These are phyloP conservation scores for Penicillium maclennaniae DNA, from an alignment of 495 filamentous ascomycete species.

Conservation along the genomic window DNA sequence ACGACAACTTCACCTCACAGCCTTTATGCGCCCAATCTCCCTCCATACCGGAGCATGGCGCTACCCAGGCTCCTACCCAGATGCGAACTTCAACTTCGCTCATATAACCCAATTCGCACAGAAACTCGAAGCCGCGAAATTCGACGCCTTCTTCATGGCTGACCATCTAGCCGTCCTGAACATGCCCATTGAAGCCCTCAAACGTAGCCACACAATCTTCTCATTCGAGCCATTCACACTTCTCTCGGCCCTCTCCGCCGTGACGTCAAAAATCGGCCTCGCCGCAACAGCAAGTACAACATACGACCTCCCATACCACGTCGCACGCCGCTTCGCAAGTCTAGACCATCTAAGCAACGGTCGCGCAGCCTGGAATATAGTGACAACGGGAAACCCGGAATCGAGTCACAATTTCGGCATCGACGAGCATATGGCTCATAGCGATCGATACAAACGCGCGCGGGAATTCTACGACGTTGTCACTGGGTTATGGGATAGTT, in stretches of 20 bases:
- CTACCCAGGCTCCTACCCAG: conserved; percentile 51
- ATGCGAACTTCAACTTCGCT: conserved; percentile 57
- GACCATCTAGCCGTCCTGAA: conserved; percentile 56
- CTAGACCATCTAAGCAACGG: conserved; percentile 60
- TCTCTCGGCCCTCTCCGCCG: conserved; percentile 43
- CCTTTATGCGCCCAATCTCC: conserved; percentile 57
- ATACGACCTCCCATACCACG: conserved; percentile 62
- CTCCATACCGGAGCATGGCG: conserved; percentile 58
- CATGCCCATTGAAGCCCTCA: conserved; percentile 55
- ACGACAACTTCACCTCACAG: conserved; percentile 49
- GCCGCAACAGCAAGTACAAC: conserved; percentile 56
- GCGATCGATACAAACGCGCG: conserved; percentile 37
- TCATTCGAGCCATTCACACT: conserved; percentile 50
- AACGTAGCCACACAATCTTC: conserved; percentile 54
- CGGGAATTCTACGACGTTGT: conserved; percentile 39
- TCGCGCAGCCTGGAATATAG: conserved; percentile 43
- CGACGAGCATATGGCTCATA: conserved; percentile 35
- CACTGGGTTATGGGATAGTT: conserved; percentile 48
- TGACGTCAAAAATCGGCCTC: conserved; percentile 48
- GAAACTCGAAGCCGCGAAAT: conserved; percentile 56
- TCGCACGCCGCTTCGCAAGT: conserved; percentile 58
- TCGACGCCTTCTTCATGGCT: conserved; percentile 62
- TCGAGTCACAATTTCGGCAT: conserved; percentile 34
- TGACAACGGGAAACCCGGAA: conserved; percentile 39
- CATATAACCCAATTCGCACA: conserved; percentile 52